Evolutionary conservation across 805 yeast species (phyloP).

Genomic region (Cyberlindnera euphorbiiphila): DNA sequence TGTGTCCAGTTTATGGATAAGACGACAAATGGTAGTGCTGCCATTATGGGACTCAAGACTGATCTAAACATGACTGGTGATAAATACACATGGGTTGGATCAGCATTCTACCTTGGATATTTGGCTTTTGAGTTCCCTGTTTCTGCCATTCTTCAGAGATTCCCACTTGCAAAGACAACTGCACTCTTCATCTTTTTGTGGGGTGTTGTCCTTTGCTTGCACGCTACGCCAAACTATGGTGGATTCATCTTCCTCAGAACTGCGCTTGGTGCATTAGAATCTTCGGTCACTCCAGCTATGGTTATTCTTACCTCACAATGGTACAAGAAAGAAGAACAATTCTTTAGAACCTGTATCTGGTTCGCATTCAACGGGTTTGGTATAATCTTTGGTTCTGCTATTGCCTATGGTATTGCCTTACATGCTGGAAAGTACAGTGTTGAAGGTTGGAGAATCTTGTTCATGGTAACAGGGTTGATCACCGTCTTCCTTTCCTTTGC

Average conservation of each 20-base stretch:
- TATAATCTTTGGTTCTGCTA: slow-evolving; percentile 43
- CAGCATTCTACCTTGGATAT: slow-evolving; percentile 62
- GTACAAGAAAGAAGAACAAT: slow-evolving; percentile 46
- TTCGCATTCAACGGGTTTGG: slow-evolving; percentile 44
- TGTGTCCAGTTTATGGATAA: slow-evolving; percentile 9
- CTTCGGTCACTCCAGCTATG: slow-evolving; percentile 52
- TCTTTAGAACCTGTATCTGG: slow-evolving; percentile 41
- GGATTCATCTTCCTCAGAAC: slow-evolving; percentile 45
- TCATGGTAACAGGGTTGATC: slow-evolving; percentile 54
- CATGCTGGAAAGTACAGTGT: slow-evolving; percentile 37
- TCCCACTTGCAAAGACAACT: slow-evolving; percentile 51
- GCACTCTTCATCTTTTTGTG: slow-evolving; percentile 49
- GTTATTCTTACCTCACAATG: slow-evolving; percentile 53
- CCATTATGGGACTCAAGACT: slow-evolving; percentile 45
- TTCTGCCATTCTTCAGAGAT: slow-evolving; percentile 43
- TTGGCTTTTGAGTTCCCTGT: too few relatives aligned
- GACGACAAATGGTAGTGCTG: slow-evolving; percentile 32
- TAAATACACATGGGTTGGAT: slow-evolving; percentile 50
- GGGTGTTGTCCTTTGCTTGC: slow-evolving; percentile 52
- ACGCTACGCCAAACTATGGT: slow-evolving; percentile 34
- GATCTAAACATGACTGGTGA: slow-evolving; percentile 43
- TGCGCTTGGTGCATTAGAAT: slow-evolving; percentile 47
- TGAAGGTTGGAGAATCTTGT: slow-evolving; percentile 57
- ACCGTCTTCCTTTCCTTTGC: slow-evolving; percentile 49
- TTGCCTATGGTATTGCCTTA: slow-evolving; percentile 50